Base-by-base conservation (phyloP, 2,329 filamentous ascomycete genomes). In the Aspergillus sp. region DNA sequence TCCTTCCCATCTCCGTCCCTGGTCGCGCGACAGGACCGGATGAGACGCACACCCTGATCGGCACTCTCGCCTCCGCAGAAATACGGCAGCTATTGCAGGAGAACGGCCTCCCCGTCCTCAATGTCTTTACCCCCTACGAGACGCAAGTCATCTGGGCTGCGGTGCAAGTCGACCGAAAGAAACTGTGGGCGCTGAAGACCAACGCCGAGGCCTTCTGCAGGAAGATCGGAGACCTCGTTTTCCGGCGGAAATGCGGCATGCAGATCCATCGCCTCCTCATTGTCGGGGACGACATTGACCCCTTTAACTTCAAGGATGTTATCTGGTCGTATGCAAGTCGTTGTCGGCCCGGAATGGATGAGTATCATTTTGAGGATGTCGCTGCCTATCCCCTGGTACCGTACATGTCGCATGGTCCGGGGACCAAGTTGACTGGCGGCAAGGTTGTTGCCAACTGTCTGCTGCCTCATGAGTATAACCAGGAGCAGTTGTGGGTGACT, bases 151-250 rank as follows among this genome's bases (percentile, higher is more conserved):
- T 78, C 0, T 85, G 83, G 82, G 76, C 76, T 0, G 81, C 74
- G 0, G 65, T 89, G 68, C 82, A 87, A 61, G 82, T 88, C 22
- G 86, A 89, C 68, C 84, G 81, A 1, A 76, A 79, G 6, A 84
- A 84, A 68, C 79, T 89, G 9, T 82, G 83, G 30, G 79, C 81
- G 7, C 82, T 87, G 80, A 82, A 86, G 49, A 83, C 82, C 15
- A 83, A 71, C 0, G 57, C 78, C 0, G 63, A 71, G 19, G 76
- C 78, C 0, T 78, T 85, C 50, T 73, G 73, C 54, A 71, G 74
- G 47, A 68, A 67, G 22, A 68, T 84, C 7, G 82, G 81, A 0
- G 75, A 83, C 45, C 22, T 82, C 1, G 69, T 83, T 4, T 75
- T 75, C 59, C 68, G 70, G 34, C 64, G 78, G 56, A 84, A 83